A percentile compares a stretch with the other conserved stretches of the same genome.
Evolutionary conservation across 1,284 basidiomycete species (phyloP).

Genomic region (Malassezia obtusa): DNA sequence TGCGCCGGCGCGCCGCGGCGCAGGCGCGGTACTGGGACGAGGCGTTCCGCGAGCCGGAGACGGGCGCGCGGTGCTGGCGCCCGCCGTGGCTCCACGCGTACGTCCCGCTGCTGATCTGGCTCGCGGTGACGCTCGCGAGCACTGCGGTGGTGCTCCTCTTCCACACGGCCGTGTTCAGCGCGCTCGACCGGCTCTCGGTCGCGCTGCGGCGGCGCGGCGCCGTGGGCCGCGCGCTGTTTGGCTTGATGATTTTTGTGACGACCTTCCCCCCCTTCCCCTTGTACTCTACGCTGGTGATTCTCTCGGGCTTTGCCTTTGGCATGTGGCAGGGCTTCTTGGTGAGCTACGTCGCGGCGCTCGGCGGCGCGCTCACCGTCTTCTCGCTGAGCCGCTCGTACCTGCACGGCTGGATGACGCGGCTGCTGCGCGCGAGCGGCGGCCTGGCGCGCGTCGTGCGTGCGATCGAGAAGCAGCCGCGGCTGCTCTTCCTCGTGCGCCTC

Average conservation of each 20-base stretch:
- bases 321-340: conserved; percentile 66
- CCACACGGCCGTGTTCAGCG: conserved; percentile 44
- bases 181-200: conserved; percentile 31
- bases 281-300: conserved; percentile 74
- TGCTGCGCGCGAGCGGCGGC: conserved; percentile 56
- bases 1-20: not conserved
- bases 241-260: conserved; percentile 43
- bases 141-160: conserved; percentile 44
- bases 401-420: conserved; percentile 59
- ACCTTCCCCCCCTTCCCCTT: conserved; percentile 62
- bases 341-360: conserved; percentile 72
- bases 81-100: conserved; percentile 47
- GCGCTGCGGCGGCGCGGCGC: conserved; percentile 32
- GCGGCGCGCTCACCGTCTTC: conserved; percentile 69
- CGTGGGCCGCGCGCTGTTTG: conserved; percentile 31
- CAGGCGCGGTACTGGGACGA: conserved; percentile 28
- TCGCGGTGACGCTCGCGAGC: conserved; percentile 40
- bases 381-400: conserved; percentile 63
- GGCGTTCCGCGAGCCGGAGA: conserved; percentile 38
- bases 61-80: conserved; percentile 30
- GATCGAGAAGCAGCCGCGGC: conserved; percentile 71
- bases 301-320: conserved; percentile 77
- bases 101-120: conserved; percentile 47
- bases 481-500: conserved; percentile 74
- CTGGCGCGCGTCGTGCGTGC: conserved; percentile 59